These are phyloP conservation scores for Cryphonectria carpinicola DNA, from an alignment of 2,329 filamentous ascomycete species.

Conservation along the genomic window DNA sequence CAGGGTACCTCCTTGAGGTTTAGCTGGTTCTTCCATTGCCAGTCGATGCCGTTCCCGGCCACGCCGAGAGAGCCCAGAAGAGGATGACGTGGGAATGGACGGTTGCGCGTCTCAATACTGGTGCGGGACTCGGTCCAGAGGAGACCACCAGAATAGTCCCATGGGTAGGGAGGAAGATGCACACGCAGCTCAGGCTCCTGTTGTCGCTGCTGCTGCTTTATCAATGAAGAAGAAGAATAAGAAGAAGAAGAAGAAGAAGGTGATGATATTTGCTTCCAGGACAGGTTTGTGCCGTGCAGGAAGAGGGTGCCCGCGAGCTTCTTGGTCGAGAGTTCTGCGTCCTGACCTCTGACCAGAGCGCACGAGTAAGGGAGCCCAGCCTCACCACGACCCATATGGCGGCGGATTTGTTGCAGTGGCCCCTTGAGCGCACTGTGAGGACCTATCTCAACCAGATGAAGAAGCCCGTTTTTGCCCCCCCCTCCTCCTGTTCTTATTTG, in stretches of 20 bases:
- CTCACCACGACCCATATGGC: background rate
- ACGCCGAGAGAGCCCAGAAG: background rate
- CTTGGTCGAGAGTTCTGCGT: slow-evolving; percentile 27
- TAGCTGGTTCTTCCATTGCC: background rate
- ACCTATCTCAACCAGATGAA: background rate
- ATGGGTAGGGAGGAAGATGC: slow-evolving; percentile 5
- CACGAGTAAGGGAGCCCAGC: background rate
- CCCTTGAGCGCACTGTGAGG: background rate
- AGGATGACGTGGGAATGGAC: background rate
- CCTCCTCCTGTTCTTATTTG: background rate
- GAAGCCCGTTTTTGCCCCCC: background rate
- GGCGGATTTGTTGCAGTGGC: background rate
- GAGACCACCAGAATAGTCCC: slow-evolving; percentile 1
- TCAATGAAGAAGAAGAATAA: background rate
- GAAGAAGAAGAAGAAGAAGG: background rate
- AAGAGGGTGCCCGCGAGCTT: slow-evolving; percentile 53
- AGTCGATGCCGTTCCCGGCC: background rate
- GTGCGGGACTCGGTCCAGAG: slow-evolving; percentile 1
- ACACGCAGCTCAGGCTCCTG: background rate
- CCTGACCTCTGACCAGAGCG: background rate
- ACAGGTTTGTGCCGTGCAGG: background rate
- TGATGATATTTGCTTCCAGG: background rate
- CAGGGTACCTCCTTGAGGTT: background rate
- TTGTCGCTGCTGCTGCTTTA: no score
- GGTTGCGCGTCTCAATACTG: slow-evolving; percentile 2